Evolutionary conservation across 73 alveolate species (phyloP), one percentile per base, ranked within the genome.

Genomic region (Paramecium octaurelia): DNA sequence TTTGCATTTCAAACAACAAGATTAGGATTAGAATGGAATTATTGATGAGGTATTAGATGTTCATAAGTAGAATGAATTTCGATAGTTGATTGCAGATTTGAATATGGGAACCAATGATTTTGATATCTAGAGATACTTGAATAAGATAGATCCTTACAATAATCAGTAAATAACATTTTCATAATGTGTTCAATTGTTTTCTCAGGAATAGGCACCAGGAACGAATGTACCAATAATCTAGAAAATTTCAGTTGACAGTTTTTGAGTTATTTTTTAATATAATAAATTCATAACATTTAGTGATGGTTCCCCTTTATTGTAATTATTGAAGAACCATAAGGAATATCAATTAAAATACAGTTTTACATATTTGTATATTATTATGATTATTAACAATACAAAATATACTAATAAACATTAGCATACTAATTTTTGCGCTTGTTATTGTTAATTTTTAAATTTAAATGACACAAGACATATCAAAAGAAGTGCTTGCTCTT

Each of bases 81-180:
- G 96, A 90, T 98, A 95, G 60, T 93, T 98, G 46, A 76, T 98
- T 40, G 92, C 84, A 59, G 92, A 70, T 38, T 95, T 98, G 98
- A 95, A 96, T 10, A 93, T 97, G 43, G 95, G 94, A 57, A 91
- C 70, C 11, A 96, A 94, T 54, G 99, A 96, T 40, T 96, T 89
- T 42, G 99, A 98, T 75, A 95, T 97, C 29, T 93, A 93, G 27
- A 96, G 96, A 92, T 94, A 97, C 50, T 96, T 98, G 20, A 95
- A 97, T 40, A 85, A 96, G 85, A 92, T 98, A 48, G 99, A 98
- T 87, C 99, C 99, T 57, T 97, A 93, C 93, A 97, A 95, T 93
- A 97, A 97, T 96, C 95, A 97, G 58, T 98, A 96, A 95, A 95
- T 98, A 85, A 98, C 99, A 23, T 98, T 96, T 95, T 93, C 98